phyloP scores from a whole-genome alignment of 805 yeast species.

The Cyberlindnera mycetangii region DNA sequence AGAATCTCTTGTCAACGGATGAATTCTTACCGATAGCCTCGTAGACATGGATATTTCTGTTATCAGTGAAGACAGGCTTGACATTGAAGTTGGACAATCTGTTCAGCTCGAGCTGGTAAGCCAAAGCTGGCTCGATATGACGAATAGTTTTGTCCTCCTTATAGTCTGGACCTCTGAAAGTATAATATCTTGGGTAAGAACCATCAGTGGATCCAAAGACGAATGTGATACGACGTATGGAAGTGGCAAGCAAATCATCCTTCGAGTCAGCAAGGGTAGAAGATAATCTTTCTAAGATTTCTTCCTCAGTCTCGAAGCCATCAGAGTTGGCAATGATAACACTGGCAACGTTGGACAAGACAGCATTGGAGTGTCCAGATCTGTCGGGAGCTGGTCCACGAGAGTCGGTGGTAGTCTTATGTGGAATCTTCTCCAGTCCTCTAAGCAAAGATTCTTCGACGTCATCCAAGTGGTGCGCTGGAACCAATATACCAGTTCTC shows the following conservation, averaged over 20 bases:
- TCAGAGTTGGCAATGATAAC: constrained; percentile 72
- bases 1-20: constrained; percentile 89
- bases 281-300: constrained; percentile 57
- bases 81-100: constrained; percentile 93
- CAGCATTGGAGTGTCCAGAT: constrained; percentile 30
- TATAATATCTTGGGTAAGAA: constrained; percentile 90
- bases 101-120: constrained; percentile 93
- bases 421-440: constrained; percentile 70
- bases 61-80: constrained; percentile 92
- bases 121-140: constrained; percentile 97
- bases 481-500: constrained; percentile 81
- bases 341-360: constrained; percentile 76
- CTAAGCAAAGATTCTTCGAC: constrained; percentile 77
- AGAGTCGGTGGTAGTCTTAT: constrained; percentile 33
- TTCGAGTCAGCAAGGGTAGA: constrained; percentile 65
- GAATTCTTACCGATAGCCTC: constrained; percentile 95
- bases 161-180: constrained; percentile 87
- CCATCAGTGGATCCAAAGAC: constrained; percentile 83
- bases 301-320: constrained; percentile 70
- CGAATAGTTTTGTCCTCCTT: constrained; percentile 89
- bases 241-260: constrained; percentile 65
- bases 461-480: constrained; percentile 83
- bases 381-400: constrained; percentile 50
- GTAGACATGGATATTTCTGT: constrained; percentile 95
- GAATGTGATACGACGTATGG: constrained; percentile 90